Conservation (phyloP, 148 eudicot genomes). For the Arbutus unedo region DNA sequence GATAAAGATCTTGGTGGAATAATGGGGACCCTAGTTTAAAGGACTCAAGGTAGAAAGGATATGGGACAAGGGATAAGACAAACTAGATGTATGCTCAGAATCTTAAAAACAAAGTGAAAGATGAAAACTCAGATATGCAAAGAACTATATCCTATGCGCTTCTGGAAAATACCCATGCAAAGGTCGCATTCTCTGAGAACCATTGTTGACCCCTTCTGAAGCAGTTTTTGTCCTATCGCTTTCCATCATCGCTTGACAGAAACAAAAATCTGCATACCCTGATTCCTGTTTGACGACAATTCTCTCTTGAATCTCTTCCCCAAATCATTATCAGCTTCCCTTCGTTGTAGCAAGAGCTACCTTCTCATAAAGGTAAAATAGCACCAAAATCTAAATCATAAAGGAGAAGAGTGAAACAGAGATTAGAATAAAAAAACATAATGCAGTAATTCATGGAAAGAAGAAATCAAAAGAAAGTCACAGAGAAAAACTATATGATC, state of each 20-base stretch:
- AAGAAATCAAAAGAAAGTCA: background rate
- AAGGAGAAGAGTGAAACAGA: background rate
- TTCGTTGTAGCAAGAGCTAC: constrained; percentile 29
- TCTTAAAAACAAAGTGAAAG: constrained; percentile 8
- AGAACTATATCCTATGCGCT: background rate
- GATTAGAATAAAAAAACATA: background rate
- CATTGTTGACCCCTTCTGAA: constrained; percentile 39
- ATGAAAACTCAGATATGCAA: constrained; percentile 12
- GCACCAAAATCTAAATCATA: constrained; percentile 13
- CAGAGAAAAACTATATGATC: background rate
- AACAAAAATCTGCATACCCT: constrained; percentile 46
- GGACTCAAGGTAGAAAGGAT: background rate
- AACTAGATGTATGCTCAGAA: background rate
- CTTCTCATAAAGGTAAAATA: constrained; percentile 17
- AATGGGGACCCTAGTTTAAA: background rate
- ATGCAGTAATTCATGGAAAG: background rate
- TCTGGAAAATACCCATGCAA: constrained; percentile 54
- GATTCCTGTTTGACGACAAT: constrained; percentile 41
- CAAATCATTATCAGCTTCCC: constrained; percentile 66
- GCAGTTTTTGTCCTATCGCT: constrained; percentile 49
- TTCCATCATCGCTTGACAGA: constrained; percentile 47
- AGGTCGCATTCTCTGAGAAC: constrained; percentile 51
- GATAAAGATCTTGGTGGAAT: background rate
- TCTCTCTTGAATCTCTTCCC: constrained; percentile 45
- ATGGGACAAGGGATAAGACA: background rate